A percentile compares a stretch with the other conserved stretches of the same genome.
These are phyloP conservation scores for Galerina marginata DNA, from an alignment of 768 basidiomycete genomes.

Conservation along the genomic window DNA sequence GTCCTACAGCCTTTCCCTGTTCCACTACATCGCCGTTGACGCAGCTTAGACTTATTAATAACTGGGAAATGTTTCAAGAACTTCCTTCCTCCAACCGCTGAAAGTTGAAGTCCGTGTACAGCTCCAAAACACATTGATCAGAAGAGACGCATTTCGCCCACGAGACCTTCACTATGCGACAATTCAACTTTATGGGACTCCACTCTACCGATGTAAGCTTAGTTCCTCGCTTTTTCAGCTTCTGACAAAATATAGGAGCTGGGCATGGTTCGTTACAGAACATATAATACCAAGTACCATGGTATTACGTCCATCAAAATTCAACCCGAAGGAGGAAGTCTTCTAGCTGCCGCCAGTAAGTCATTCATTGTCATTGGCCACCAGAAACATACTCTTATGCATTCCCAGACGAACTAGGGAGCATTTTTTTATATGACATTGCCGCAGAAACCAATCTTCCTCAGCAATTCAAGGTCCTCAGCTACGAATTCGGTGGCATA, in stretches of 20 bases:
- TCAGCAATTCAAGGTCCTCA: neutral
- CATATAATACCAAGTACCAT: neutral
- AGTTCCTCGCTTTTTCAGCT: neutral
- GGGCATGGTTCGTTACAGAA: neutral
- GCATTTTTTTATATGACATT: conserved; percentile 1
- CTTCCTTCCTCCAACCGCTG: no score
- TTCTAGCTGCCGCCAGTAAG: neutral
- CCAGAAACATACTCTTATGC: neutral
- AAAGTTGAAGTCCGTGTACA: no score
- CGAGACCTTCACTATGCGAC: no score
- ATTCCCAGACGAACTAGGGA: neutral
- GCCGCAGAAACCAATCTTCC: neutral
- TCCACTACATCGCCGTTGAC: no score
- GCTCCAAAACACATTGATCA: no score
- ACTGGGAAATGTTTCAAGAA: no score
- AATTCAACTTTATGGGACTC: no score
- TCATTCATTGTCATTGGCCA: no score
- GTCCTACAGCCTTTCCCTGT: no score
- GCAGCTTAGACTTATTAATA: no score
- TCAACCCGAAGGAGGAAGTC: neutral
- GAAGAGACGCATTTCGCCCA: no score
- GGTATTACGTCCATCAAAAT: neutral
- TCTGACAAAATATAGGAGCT: neutral
- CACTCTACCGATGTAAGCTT: no score
- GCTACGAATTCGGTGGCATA: conserved; percentile 13